phyloP scores from a whole-genome alignment of 495 filamentous ascomycete genomes.

The Aspergillus taichungensis region DNA sequence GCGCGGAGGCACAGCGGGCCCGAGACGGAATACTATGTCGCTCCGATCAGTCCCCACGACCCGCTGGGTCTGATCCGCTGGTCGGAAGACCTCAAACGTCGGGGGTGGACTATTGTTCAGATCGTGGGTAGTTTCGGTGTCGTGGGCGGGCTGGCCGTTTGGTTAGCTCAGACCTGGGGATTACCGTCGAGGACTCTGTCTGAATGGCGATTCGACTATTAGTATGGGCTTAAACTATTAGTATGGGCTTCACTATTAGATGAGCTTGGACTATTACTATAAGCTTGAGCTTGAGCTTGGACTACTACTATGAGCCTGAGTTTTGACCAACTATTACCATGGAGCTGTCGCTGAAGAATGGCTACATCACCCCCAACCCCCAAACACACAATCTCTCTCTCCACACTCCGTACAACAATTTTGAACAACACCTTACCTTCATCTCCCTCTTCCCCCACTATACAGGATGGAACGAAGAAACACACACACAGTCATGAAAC shows the following conservation, averaged over 20 bases:
- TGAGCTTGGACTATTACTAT: no score
- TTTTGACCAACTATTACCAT: no score
- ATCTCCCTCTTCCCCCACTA: no score
- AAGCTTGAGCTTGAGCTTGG: no score
- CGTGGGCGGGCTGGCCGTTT: slow-evolving; percentile 63
- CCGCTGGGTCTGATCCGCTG: slow-evolving; percentile 68
- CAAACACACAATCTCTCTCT: no score
- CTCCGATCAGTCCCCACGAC: slow-evolving; percentile 48
- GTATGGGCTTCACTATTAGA: no score
- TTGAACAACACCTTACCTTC: no score
- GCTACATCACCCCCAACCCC: no score
- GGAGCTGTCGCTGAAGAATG: no score
- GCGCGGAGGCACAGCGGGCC: slow-evolving; percentile 18
- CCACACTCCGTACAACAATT: no score
- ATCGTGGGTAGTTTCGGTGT: slow-evolving; percentile 69
- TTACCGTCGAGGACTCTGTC: slow-evolving; percentile 27
- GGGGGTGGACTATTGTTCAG: slow-evolving; percentile 63
- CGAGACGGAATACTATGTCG: slow-evolving; percentile 20
- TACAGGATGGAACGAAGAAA: no score
- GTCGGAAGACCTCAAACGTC: slow-evolving; percentile 55
- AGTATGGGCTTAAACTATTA: slow-evolving; percentile 2
- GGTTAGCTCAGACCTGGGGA: slow-evolving; percentile 44
- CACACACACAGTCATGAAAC: not conserved
- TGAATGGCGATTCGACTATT: slow-evolving; percentile 30
- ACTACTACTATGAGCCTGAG: no score